Evolutionary conservation across 805 yeast species (phyloP).

Genomic region (Yamadazyma akitaensis): DNA sequence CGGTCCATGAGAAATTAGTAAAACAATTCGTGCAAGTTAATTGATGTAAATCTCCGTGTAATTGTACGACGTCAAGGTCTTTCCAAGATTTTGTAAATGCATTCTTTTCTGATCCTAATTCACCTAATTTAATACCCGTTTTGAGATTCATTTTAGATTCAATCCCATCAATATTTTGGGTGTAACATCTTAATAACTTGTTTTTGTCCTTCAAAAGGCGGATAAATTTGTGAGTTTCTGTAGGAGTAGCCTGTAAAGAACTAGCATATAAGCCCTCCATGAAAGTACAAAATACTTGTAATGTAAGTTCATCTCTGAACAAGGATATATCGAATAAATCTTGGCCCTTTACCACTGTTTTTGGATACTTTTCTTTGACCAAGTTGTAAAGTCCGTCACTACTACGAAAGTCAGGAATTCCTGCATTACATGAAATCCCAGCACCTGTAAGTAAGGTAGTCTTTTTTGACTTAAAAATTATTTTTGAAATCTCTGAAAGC

Average conservation of each 20-base stretch:
- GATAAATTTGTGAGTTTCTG: slow-evolving; percentile 80
- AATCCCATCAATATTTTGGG: slow-evolving; percentile 91
- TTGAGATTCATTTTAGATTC: slow-evolving; percentile 65
- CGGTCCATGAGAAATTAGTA: slow-evolving; percentile 57
- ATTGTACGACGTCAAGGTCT: slow-evolving; percentile 72
- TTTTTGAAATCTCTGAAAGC: slow-evolving; percentile 38
- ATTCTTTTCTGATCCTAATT: slow-evolving; percentile 20
- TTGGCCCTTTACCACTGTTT: slow-evolving; percentile 70
- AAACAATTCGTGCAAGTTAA: slow-evolving; percentile 76
- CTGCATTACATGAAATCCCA: slow-evolving; percentile 95
- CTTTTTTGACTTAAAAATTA: slow-evolving; percentile 51
- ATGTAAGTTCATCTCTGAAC: slow-evolving; percentile 64
- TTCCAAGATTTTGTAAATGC: slow-evolving; percentile 50
- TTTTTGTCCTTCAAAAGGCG: slow-evolving; percentile 54
- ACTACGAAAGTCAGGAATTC: slow-evolving; percentile 93
- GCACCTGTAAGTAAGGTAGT: slow-evolving; percentile 87
- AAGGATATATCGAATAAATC: slow-evolving; percentile 87
- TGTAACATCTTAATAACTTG: slow-evolving; percentile 79
- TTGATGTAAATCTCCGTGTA: slow-evolving; percentile 84
- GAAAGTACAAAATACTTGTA: slow-evolving; percentile 77
- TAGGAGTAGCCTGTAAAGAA: slow-evolving; percentile 68
- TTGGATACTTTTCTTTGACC: slow-evolving; percentile 62
- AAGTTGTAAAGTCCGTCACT: slow-evolving; percentile 76
- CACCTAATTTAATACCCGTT: slow-evolving; percentile 47
- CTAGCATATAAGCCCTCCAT: slow-evolving; percentile 76